A percentile compares a stretch with the other conserved stretches of the same genome.
These are phyloP conservation scores for Conticribra weissflogii DNA, from an alignment of 108 stramenopile species.

Conservation along the genomic window DNA sequence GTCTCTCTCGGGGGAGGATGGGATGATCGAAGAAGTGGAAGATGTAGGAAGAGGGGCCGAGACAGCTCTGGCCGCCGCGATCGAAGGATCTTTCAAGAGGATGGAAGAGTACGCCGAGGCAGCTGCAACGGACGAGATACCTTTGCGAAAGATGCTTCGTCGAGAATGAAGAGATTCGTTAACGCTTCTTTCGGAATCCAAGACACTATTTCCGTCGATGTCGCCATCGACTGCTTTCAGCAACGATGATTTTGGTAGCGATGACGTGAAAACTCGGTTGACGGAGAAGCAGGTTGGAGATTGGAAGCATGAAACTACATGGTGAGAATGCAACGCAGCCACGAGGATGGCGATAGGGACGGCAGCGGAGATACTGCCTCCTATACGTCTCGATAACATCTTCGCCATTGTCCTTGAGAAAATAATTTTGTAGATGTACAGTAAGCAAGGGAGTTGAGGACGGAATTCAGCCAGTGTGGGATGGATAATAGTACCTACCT, in stretches of 20 bases:
- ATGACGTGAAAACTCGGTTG: not conserved
- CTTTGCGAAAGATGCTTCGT: constrained; percentile 6
- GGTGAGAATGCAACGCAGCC: not conserved
- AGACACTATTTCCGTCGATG: not conserved
- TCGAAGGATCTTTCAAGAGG: not conserved
- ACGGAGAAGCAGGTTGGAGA: not conserved
- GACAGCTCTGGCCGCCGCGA: constrained; percentile 24
- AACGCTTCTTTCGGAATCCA: no score
- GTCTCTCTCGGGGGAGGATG: constrained; percentile 27
- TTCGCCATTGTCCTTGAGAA: not conserved
- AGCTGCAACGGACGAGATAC: not conserved
- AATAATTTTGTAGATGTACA: no score
- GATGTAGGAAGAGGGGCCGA: not conserved
- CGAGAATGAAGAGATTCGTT: constrained; percentile 12
- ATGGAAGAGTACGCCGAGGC: constrained; percentile 1
- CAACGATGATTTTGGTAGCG: not conserved
- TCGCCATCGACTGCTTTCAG: not conserved
- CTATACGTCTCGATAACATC: not conserved
- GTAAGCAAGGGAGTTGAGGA: no score
- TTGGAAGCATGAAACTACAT: not conserved
- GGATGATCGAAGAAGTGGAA: not conserved
- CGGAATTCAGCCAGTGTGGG: no score
- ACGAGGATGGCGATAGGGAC: not conserved
- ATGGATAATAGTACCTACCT: no score
- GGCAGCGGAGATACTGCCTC: not conserved